Base-by-base conservation (phyloP, 2,329 filamentous ascomycete genomes). In the Colletotrichum brevisporum region DNA sequence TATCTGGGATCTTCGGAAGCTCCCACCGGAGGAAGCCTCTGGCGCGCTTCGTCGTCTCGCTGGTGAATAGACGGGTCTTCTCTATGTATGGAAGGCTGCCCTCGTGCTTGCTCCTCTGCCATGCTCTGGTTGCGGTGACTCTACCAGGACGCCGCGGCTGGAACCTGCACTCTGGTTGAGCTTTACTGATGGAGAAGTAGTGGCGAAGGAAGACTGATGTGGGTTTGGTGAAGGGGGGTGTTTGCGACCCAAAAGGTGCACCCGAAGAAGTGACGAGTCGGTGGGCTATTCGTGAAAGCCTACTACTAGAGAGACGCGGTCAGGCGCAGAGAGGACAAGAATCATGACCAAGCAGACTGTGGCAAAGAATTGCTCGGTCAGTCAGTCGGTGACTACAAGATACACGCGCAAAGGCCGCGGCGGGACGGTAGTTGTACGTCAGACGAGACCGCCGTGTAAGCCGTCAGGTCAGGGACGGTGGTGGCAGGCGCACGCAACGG, bases 61-160 rank as follows among this genome's bases (percentile, higher is more conserved):
- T 69, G 59, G 18, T 64, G 56, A 26, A 60, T 55, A 27, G 69
- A 62, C 31, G 45, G 57, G 54, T 71, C 67, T 66, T 71, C 67
- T 67, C 63, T 71, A 21, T 70, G 58, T 58, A 47, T 63, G 39
- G 70, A 71, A 71, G 70, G 68, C 63, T 55, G 70, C 68, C 70
- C 68, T 71, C 70, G 70, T 71, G 68, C 70, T 66, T 63, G 68
- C 67, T 71, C 70, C 70, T 71, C 70, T 71, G 67, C 70, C 70
- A 71, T 71, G 63, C 70, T 71, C 63, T 65, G 60, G 66, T 65
- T 69, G 60, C 66, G 55, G 51, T 45, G n/a, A 57, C 47, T 69
- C 63, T 52, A 61, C 54, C 62, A 36, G 63, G 54, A 48, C 55
- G 67, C 57, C 63, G 58, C 65, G 60, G 58, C 39, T 58, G 27